phyloP scores from a whole-genome alignment of 768 basidiomycete genomes.

The Russula dissimulans region DNA sequence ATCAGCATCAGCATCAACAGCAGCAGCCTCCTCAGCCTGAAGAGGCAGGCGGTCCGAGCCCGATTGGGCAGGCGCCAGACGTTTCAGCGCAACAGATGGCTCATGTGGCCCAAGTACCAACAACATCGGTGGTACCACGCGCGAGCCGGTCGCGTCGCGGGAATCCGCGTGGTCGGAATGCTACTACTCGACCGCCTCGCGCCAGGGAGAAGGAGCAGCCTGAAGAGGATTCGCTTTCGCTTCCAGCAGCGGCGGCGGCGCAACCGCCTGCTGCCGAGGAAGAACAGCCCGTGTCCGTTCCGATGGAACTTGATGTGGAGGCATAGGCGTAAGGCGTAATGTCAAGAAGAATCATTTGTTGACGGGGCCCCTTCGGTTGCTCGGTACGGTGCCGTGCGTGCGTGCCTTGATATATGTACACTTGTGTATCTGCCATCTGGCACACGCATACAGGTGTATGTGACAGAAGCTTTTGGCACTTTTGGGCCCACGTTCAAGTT shows the following conservation, averaged over 20 bases:
- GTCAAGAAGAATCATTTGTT: too few relatives aligned
- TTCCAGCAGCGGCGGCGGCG: background rate
- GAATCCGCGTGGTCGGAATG: background rate
- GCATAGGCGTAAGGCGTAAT: slow-evolving; percentile 7
- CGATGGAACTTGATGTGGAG: slow-evolving; percentile 32
- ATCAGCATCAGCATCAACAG: slow-evolving; percentile 13
- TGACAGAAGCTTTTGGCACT: background rate
- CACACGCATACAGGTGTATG: background rate
- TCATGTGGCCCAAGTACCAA: background rate
- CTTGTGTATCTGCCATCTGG: background rate
- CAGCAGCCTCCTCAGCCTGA: slow-evolving; percentile 2
- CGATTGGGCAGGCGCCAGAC: background rate
- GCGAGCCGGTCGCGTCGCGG: slow-evolving; percentile 5
- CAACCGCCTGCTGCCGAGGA: background rate
- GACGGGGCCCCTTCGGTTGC: too few relatives aligned
- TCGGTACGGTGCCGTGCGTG: background rate
- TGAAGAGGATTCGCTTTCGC: slow-evolving; percentile 12
- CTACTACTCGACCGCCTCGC: background rate
- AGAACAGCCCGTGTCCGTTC: slow-evolving; percentile 25
- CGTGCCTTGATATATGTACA: background rate
- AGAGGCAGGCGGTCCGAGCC: slow-evolving; percentile 26
- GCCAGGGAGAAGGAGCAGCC: slow-evolving; percentile 8
- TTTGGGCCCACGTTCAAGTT: background rate
- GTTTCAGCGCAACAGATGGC: background rate
- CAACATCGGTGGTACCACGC: background rate